Base-by-base conservation (phyloP, 2,329 filamentous ascomycete genomes). In the Fusarium odoratissimum region DNA sequence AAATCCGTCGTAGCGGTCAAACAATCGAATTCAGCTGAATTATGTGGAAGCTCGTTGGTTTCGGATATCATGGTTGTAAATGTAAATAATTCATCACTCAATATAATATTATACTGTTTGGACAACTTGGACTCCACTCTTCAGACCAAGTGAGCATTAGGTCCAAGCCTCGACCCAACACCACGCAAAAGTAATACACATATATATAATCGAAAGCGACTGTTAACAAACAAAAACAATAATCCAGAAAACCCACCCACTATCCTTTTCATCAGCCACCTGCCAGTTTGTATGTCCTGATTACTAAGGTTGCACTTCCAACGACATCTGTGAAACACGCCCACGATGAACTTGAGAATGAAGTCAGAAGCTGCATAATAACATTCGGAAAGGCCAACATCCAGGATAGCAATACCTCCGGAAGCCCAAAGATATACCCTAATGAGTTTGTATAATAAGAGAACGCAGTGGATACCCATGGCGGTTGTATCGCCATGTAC, bases 401-500 rank as follows among this genome's bases (percentile, higher is more conserved):
- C 49, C 35, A 54, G 35, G 23, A 41, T 41, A 40, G 19, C 49
- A 30, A 17, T n/a, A 16, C 33, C 8, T 10, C 14, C 14, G 11
- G 23, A 41, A 28, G 25, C 14, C 23, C 35, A n/a, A 54, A 28
- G 25, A 40, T 16, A 33, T 17, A 75, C 31, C 25, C 57, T 45
- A 28, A 51, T 4, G 49, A 40, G 23, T 35, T 28, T 17, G 14
- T 40, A 28, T 28, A 41, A 40, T 54, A 54, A 30, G 35, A 54
- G 35, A 17, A 9, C 4, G 21, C 37, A 41, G 25, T 54, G 17
- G 64, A 49, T 48, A 60, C 31, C 56, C 57, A 67, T 31, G 62
- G 63, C 7, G 40, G 21, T 5, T 42, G 45, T 16, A 61, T 62
- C 17, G 62, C 61, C 23, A 54, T 58, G 19, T 71, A 40, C 28